Evolutionary conservation across 176 grass and related monocot species (phyloP).

Genomic region (Elymus sibiricus): DNA sequence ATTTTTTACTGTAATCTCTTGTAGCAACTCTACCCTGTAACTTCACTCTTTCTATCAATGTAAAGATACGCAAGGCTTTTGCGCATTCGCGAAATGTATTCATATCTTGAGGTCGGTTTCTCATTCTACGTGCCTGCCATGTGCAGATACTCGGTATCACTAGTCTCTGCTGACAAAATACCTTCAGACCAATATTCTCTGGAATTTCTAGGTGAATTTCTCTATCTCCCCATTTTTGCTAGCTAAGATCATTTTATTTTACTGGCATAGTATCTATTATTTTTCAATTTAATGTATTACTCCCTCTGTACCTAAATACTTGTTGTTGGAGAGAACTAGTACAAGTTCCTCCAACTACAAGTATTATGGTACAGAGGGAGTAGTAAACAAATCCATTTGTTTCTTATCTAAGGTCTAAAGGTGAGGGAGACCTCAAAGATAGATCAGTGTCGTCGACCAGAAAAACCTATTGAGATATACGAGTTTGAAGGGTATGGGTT

Average conservation of each 20-base stretch:
- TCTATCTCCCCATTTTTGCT: background rate
- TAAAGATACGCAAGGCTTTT: too few species aligned
- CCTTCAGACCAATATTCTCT: slow-evolving; percentile 66
- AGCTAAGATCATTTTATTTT: too few species aligned
- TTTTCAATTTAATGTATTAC: background rate
- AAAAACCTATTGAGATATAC: slow-evolving; percentile 89
- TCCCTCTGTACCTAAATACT: too few species aligned
- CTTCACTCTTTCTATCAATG: too few species aligned
- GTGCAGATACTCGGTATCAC: slow-evolving; percentile 63
- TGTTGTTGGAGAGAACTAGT: too few species aligned
- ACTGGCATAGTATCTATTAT: background rate
- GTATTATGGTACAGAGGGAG: too few species aligned
- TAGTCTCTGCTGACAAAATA: slow-evolving; percentile 62
- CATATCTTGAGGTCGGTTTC: background rate
- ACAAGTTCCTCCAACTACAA: too few species aligned
- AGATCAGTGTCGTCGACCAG: slow-evolving; percentile 54
- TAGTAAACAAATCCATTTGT: background rate
- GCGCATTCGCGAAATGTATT: too few species aligned
- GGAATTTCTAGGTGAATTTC: slow-evolving; percentile 55
- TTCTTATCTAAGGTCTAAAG: slow-evolving; percentile 48
- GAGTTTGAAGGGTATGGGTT: slow-evolving; percentile 80
- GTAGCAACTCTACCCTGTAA: too few species aligned
- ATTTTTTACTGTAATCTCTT: too few species aligned
- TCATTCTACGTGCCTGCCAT: background rate
- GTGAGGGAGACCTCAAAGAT: slow-evolving; percentile 86